Evolutionary conservation across 2,329 filamentous ascomycete species (phyloP), one percentile per base, ranked within the genome.

Genomic region (Phialophora tarda): DNA sequence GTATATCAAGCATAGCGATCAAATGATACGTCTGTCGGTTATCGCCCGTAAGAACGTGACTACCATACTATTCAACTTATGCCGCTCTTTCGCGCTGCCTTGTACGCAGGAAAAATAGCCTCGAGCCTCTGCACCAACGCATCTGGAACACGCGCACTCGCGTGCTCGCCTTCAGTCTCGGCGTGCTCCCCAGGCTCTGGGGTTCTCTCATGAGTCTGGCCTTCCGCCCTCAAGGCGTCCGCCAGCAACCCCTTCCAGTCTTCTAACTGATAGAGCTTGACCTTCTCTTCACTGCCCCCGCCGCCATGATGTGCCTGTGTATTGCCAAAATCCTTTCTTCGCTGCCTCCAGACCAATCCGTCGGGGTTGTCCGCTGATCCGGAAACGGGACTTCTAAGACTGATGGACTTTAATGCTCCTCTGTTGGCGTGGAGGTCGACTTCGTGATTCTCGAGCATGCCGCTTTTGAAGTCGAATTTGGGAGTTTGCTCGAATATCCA

Each of bases 401-500:
- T 34, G 38, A 67, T 34, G 21, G 62, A 58, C 28, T 67, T 57
- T 34, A 71, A 58, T 6, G 59, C 53, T 21, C 69, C 71, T 12
- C 64, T 69, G 32, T 69, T 64, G 12, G 68, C 69, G 32, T 63
- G 54, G 57, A 72, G 68, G 12, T 24, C 10, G 28, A 72, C 47
- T 51, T 67, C 56, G 30, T 59, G 28, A n/a, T 58, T 59, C 17
- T 68, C 64, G 23, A 69, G 54, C 55, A 65, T 54, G 30, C 53
- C 62, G 32, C 64, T 69, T 47, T 48, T 32, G 14, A 71, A 73
- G 2, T 71, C 67, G 63, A 73, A 73, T 23, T 63, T 57, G 7
- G 71, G 71, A 1, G 71, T 73, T 55, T 71, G 68, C 48, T 66
- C 65, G 55, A 71, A 73, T 5, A 66, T 61, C 71, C 71, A 73